phyloP scores from a whole-genome alignment of 139 green algal species.

The Chlamydomonas applanata region DNA sequence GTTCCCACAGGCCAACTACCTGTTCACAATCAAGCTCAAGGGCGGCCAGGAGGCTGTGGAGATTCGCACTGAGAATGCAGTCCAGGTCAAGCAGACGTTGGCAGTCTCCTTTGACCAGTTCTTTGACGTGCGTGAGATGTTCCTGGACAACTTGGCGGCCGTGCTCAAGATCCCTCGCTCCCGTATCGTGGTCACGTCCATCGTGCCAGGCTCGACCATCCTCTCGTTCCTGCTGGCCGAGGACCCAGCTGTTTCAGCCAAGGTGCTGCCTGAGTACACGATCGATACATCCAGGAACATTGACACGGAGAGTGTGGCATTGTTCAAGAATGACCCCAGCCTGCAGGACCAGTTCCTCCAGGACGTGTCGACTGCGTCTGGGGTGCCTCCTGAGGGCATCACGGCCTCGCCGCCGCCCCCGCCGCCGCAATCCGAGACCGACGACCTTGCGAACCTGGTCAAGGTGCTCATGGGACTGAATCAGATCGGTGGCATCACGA shows the following conservation, averaged over 20 bases:
- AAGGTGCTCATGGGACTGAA: too few species aligned
- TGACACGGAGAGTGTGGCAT: neutral
- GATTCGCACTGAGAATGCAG: constrained; percentile 27
- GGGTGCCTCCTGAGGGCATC: too few species aligned
- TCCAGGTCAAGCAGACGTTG: constrained; percentile 18
- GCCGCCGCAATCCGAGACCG: too few species aligned
- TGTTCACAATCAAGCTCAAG: constrained; percentile 31
- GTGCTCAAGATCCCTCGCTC: constrained; percentile 28
- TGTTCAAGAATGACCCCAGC: too few species aligned
- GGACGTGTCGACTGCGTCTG: too few species aligned
- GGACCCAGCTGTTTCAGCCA: neutral
- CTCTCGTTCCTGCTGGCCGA: neutral
- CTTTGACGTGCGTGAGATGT: constrained; percentile 17
- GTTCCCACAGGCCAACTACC: neutral
- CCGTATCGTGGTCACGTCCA: constrained; percentile 11
- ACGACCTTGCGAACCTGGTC: too few species aligned
- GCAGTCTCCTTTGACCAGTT: constrained; percentile 11
- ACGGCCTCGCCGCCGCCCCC: too few species aligned
- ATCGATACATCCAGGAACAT: constrained; percentile 1
- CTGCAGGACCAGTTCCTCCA: too few species aligned
- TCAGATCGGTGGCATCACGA: too few species aligned
- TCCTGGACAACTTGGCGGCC: constrained; percentile 31
- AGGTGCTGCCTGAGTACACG: neutral
- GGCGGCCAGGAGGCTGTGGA: constrained; percentile 22
- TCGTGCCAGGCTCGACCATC: neutral